phyloP scores from a whole-genome alignment of 768 basidiomycete genomes.

The Porphyrellus cyaneotinctus region DNA sequence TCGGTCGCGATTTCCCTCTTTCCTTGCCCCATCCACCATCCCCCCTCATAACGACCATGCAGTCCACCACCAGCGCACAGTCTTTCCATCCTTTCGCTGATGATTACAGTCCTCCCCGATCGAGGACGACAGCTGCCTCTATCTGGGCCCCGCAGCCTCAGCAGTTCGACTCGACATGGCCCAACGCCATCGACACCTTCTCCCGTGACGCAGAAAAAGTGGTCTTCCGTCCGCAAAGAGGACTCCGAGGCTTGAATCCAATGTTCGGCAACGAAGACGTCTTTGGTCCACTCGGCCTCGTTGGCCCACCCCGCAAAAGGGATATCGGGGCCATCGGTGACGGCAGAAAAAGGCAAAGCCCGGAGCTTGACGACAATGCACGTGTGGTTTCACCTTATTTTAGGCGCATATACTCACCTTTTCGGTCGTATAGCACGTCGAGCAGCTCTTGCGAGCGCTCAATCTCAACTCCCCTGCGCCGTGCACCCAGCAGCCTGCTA shows the following conservation, averaged over 20 bases:
- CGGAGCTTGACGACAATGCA: constrained; percentile 50
- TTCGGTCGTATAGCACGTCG: constrained; percentile 56
- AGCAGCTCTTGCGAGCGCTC: constrained; percentile 73
- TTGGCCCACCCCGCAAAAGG: constrained; percentile 39
- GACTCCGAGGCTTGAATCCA: constrained; percentile 19
- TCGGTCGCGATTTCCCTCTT: constrained; percentile 33
- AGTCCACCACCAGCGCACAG: constrained; percentile 21
- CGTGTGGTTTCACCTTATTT: constrained; percentile 23
- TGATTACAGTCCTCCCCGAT: constrained; percentile 38
- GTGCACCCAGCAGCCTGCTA: constrained; percentile 40
- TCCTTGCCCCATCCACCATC: constrained; percentile 40
- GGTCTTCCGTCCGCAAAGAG: constrained; percentile 28
- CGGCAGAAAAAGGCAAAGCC: constrained; percentile 61
- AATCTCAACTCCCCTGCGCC: constrained; percentile 76
- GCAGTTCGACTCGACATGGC: constrained; percentile 64
- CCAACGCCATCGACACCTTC: constrained; percentile 59
- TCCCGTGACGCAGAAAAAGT: constrained; percentile 47
- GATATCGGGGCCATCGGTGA: constrained; percentile 75
- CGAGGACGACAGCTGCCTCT: constrained; percentile 46
- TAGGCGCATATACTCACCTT: constrained; percentile 30
- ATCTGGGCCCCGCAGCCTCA: constrained; percentile 86
- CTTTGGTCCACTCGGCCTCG: constrained; percentile 52
- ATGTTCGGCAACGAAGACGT: constrained; percentile 51
- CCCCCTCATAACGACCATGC: constrained; percentile 28
- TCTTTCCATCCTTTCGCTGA: constrained; percentile 35